Evolutionary conservation across 2,329 filamentous ascomycete genomes (phyloP).

Genomic region (Diaporthe capsici): DNA sequence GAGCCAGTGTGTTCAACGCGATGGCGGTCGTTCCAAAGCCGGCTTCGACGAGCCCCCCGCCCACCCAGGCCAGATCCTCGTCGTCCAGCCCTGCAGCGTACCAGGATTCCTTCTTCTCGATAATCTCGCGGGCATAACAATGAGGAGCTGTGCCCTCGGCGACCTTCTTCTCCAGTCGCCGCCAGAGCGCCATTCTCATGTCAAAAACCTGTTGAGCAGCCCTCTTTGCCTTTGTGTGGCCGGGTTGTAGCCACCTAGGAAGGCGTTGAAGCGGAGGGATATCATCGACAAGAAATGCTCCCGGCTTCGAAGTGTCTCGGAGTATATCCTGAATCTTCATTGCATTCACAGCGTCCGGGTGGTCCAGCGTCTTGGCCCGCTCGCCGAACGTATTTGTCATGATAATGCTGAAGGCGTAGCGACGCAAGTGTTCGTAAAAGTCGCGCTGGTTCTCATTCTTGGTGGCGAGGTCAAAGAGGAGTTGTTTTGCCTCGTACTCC

Average conservation of each 20-base stretch:
- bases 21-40: conserved; percentile 45
- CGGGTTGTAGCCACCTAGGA: conserved; percentile 47
- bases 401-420: conserved; percentile 48
- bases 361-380: conserved; percentile 45
- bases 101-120: conserved; percentile 45
- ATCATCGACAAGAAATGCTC: conserved; percentile 48
- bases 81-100: conserved; percentile 45
- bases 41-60: conserved; percentile 51
- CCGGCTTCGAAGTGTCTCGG: conserved; percentile 42
- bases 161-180: conserved; percentile 44
- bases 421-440: conserved; percentile 50
- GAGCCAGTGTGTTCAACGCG: neutral
- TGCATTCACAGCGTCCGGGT: conserved; percentile 39
- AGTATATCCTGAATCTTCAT: conserved; percentile 42
- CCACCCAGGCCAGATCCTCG: conserved; percentile 47
- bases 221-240: conserved; percentile 41
- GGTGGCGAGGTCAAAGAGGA: conserved; percentile 56
- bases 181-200: conserved; percentile 46
- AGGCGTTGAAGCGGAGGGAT: conserved; percentile 44
- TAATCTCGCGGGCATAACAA: conserved; percentile 46
- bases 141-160: conserved; percentile 42
- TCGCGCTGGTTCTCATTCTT: conserved; percentile 49
- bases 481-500: conserved; percentile 60
- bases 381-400: conserved; percentile 48
- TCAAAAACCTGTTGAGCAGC: conserved; percentile 42